Conservation (phyloP, 129 eudicot species). For the Artemisia tridentata region DNA sequence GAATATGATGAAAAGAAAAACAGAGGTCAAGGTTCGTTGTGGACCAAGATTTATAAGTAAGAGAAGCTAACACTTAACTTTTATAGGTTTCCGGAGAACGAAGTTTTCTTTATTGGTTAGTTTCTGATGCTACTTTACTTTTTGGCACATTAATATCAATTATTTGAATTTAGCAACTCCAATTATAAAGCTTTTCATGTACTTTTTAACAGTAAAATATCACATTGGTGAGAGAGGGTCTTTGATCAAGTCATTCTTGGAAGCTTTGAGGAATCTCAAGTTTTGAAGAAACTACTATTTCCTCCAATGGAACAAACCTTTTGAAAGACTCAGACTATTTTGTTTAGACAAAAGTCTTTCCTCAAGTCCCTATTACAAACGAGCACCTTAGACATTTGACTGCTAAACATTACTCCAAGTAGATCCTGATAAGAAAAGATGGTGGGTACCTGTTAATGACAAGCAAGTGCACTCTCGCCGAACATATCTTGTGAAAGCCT, state of each 20-base stretch:
- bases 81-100: background rate
- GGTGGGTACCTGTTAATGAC: slow-evolving; percentile 71
- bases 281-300: too few relatives aligned
- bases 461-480: slow-evolving; percentile 68
- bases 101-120: background rate
- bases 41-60: too few relatives aligned
- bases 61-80: background rate
- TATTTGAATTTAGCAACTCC: background rate
- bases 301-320: too few relatives aligned
- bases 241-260: too few relatives aligned
- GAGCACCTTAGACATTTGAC: slow-evolving; percentile 7
- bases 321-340: too few relatives aligned
- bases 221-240: too few relatives aligned
- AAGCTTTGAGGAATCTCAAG: too few relatives aligned
- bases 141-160: background rate
- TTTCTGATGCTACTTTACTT: background rate
- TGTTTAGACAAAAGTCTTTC: too few relatives aligned
- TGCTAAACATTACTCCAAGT: slow-evolving; percentile 14
- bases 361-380: background rate
- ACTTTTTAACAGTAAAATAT: too few relatives aligned
- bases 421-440: background rate
- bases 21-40: too few relatives aligned
- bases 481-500: slow-evolving; percentile 92
- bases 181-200: background rate
- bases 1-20: background rate